Evolutionary conservation across 2,329 filamentous ascomycete species (phyloP).

Genomic region (Fusarium transvaalense): DNA sequence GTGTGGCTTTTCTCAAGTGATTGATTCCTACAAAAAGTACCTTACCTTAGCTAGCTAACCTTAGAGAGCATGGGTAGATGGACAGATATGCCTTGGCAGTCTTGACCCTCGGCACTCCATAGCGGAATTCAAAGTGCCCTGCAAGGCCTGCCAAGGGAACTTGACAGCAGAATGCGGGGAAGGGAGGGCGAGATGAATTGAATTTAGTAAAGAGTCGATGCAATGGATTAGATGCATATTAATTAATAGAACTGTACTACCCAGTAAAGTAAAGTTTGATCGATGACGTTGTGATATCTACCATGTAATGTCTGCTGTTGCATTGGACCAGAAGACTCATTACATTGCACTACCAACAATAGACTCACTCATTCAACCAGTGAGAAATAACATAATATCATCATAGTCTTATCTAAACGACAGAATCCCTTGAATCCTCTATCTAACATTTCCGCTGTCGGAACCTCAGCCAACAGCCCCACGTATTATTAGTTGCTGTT

Average conservation of each 20-base stretch:
- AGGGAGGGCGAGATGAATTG: constrained; percentile 26
- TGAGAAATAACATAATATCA: not conserved
- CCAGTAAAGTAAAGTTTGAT: not conserved
- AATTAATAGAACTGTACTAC: not conserved
- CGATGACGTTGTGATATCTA: not conserved
- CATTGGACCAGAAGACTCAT: not conserved
- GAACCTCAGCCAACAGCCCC: constrained; percentile 6
- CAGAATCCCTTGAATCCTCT: not conserved
- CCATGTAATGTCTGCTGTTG: not conserved
- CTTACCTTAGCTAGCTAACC: not conserved
- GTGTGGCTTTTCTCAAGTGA: constrained; percentile 17
- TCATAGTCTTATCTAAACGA: constrained; percentile 9
- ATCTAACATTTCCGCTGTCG: not conserved
- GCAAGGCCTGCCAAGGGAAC: not conserved
- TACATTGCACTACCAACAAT: not conserved
- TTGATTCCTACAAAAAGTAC: constrained; percentile 13
- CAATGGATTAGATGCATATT: no score
- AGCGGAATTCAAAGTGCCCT: constrained; percentile 10
- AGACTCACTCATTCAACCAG: not conserved
- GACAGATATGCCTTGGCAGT: not conserved
- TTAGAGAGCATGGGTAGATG: not conserved
- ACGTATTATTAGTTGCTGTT: not conserved
- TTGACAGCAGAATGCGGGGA: constrained; percentile 11
- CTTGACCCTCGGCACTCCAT: constrained; percentile 8
- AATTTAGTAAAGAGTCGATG: not conserved